Evolutionary conservation across 805 yeast genomes (phyloP), one percentile per base, ranked within the genome.

Genomic region (Saccharomycodes ludwigii): DNA sequence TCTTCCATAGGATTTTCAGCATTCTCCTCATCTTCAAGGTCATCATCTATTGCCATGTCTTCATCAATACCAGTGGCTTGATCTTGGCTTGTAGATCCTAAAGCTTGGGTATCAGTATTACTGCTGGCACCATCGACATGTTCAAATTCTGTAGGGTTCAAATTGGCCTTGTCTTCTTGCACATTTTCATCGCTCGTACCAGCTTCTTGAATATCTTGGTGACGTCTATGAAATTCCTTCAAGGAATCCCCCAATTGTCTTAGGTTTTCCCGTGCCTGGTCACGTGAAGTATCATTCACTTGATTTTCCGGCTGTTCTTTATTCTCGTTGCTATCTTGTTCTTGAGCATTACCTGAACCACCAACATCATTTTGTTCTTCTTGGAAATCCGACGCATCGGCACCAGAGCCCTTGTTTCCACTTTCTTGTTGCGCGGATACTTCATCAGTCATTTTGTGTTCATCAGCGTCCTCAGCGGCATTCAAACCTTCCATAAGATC

Each of bases 161-260:
- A 77, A 37, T 70, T 75, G 9, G 76, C 73, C 16, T 62, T 58
- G 32, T 70, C 66, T 9, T 75, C 74, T 17, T 50, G 38, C 4
- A 48, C 53, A 16, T 54, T 59, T 27, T 67, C 61, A 18, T 61
- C 61, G 16, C 28, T 26, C 11, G 25, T 21, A 9, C 16, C 29
- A 7, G 81, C 72, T 40, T 82, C 86, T 41, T 76, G 65, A 38
- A 91, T 88, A 44, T 85, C 95, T 52, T 82, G 84, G 40, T 80
- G 75, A 44, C 95, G 78, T 50, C 83, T 79, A 50, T 88, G 93
- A 58, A 80, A 88, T 48, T 86, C 95, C 44, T 88, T 82, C 58
- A 86, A 52, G 1, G 94, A 72, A 54, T 86, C 96, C 32, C 98
- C 97, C 10, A 91, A 65, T 50, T 85, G 85, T 51, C 81, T 81